phyloP scores from a whole-genome alignment of 805 yeast genomes.

The Ascoidea tarda region DNA sequence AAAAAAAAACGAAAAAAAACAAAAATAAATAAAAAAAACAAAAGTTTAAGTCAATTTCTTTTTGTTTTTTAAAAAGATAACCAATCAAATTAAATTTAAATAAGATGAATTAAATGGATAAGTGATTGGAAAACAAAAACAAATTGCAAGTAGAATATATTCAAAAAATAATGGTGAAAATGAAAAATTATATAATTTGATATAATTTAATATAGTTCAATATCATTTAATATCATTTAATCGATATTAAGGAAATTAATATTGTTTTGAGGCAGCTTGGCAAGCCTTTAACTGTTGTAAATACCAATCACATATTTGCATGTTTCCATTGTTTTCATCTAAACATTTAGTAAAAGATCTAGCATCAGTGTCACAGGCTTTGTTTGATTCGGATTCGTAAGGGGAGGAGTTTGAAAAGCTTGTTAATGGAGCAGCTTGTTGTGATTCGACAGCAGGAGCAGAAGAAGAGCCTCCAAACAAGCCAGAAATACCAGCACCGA shows the following conservation, averaged over 20 bases:
- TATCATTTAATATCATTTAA: too few relatives aligned
- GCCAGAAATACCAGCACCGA: slow-evolving; percentile 87
- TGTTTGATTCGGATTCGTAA: slow-evolving; percentile 27
- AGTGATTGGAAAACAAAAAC: too few relatives aligned
- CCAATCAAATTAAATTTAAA: too few relatives aligned
- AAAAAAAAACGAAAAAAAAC: too few relatives aligned
- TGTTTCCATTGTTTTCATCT: slow-evolving; percentile 87
- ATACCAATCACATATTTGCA: slow-evolving; percentile 94
- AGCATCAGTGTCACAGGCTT: slow-evolving; percentile 83
- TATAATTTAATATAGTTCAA: too few relatives aligned
- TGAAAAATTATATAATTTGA: too few relatives aligned
- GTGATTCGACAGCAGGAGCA: slow-evolving; percentile 32
- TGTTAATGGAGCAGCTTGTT: slow-evolving; percentile 22
- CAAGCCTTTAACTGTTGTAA: slow-evolving; percentile 96
- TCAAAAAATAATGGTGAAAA: too few relatives aligned
- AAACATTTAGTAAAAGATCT: slow-evolving; percentile 91
- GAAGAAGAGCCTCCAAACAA: slow-evolving; percentile 74
- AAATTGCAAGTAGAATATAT: too few relatives aligned
- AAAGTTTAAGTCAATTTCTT: too few relatives aligned
- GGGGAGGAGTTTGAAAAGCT: slow-evolving; percentile 18
- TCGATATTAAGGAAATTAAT: slow-evolving; percentile 23
- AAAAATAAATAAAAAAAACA: too few relatives aligned
- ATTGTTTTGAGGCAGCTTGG: slow-evolving; percentile 82
- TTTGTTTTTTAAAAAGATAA: too few relatives aligned
- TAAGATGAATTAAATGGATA: too few relatives aligned